Percentiles rank a stretch among this genome's conserved stretches.
These are phyloP conservation scores for Dothideomycetes sp. DNA, from an alignment of 2,329 filamentous ascomycete species.

Conservation along the genomic window DNA sequence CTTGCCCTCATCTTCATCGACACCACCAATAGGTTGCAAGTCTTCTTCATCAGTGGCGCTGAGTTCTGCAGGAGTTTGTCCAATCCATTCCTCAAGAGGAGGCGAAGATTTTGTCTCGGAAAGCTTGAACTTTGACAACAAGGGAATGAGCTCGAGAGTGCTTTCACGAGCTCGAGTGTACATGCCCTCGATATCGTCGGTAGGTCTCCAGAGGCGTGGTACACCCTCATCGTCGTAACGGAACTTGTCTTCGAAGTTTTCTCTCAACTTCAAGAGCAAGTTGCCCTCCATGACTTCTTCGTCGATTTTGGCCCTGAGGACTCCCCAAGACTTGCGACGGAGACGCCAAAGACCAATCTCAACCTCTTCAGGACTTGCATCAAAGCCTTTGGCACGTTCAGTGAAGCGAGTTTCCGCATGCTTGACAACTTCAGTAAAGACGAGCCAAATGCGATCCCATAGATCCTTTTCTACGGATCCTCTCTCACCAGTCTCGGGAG, in stretches of 20 bases:
- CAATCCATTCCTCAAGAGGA: slow-evolving; percentile 77
- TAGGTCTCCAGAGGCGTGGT: slow-evolving; percentile 91
- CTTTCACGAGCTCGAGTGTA: slow-evolving; percentile 90
- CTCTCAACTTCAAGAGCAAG: slow-evolving; percentile 83
- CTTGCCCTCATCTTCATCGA: slow-evolving; percentile 82
- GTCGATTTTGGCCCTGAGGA: slow-evolving; percentile 80
- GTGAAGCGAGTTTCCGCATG: slow-evolving; percentile 81
- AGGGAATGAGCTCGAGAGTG: slow-evolving; percentile 80
- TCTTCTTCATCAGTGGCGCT: slow-evolving; percentile 85
- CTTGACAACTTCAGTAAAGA: slow-evolving; percentile 72
- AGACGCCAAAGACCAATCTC: slow-evolving; percentile 88
- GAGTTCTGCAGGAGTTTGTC: slow-evolving; percentile 62
- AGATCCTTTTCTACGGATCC: slow-evolving; percentile 69
- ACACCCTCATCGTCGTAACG: slow-evolving; percentile 93
- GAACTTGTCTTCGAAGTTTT: slow-evolving; percentile 99
- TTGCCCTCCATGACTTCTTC: slow-evolving; percentile 99
- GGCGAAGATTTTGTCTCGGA: slow-evolving; percentile 65
- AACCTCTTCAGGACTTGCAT: slow-evolving; percentile 84
- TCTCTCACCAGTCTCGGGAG: slow-evolving; percentile 68
- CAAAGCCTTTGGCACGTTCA: slow-evolving; percentile 84
- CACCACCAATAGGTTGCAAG: slow-evolving; percentile 75
- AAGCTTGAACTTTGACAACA: slow-evolving; percentile 76
- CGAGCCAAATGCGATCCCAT: slow-evolving; percentile 90
- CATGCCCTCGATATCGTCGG: slow-evolving; percentile 91
- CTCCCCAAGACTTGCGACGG: slow-evolving; percentile 88